Evolutionary conservation across 441 rosid genomes (phyloP).

Genomic region (Iberis amara): DNA sequence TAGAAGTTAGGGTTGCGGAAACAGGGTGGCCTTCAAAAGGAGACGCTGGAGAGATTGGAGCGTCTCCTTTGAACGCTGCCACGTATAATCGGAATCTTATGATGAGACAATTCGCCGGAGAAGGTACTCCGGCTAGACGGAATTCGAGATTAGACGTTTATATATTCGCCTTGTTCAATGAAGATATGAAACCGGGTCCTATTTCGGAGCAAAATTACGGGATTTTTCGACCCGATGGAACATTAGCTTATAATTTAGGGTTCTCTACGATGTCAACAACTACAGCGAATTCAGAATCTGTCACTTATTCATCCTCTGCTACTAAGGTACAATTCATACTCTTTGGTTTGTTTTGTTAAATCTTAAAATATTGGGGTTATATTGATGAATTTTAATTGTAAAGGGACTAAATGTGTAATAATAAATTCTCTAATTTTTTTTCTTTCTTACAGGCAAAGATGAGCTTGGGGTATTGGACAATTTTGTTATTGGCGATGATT

Average conservation of each 20-base stretch:
- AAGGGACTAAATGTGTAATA: slow-evolving; percentile 11
- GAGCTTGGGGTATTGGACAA: slow-evolving; percentile 68
- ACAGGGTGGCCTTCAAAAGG: slow-evolving; percentile 84
- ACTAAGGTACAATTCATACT: slow-evolving; percentile 58
- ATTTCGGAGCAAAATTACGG: slow-evolving; percentile 67
- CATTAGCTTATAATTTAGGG: slow-evolving; percentile 70
- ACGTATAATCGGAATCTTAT: slow-evolving; percentile 46
- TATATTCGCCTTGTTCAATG: slow-evolving; percentile 64
- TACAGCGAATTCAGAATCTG: slow-evolving; percentile 52
- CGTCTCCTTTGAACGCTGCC: slow-evolving; percentile 50
- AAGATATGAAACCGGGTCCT: slow-evolving; percentile 68
- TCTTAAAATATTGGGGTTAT: not conserved
- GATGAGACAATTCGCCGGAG: slow-evolving; percentile 50
- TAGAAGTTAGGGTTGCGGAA: slow-evolving; percentile 64
- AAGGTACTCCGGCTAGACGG: slow-evolving; percentile 63
- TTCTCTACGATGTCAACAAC: slow-evolving; percentile 50
- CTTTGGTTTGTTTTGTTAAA: not conserved
- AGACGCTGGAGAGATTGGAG: slow-evolving; percentile 48
- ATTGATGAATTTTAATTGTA: not conserved
- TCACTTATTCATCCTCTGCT: slow-evolving; percentile 67
- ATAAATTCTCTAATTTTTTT: not conserved
- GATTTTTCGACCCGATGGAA: slow-evolving; percentile 52
- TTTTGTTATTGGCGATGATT: slow-evolving; percentile 59
- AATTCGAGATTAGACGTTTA: slow-evolving; percentile 48
- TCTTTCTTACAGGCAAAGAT: slow-evolving; percentile 38